Evolutionary conservation across 768 basidiomycete species (phyloP).

Genomic region (Auriscalpium microsporum): DNA sequence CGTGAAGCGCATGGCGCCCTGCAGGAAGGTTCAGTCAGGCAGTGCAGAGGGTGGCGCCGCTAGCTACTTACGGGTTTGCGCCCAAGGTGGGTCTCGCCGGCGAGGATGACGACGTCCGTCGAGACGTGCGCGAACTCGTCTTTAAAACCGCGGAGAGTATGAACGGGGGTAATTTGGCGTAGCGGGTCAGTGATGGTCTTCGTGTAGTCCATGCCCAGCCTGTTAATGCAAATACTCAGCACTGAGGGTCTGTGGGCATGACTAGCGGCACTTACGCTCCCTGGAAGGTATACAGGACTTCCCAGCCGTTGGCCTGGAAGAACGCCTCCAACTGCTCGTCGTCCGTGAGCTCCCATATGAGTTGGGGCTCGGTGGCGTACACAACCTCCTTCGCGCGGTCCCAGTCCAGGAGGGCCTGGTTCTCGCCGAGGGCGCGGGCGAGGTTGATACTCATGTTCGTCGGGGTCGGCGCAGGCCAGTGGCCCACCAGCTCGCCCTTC

Average conservation of each 20-base stretch:
- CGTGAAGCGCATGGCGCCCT: constrained; percentile 15
- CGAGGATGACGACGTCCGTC: constrained; percentile 32
- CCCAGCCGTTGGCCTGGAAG: constrained; percentile 31
- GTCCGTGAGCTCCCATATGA: constrained; percentile 13
- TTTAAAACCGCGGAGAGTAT: constrained; percentile 29
- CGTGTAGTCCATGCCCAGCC: constrained; percentile 35
- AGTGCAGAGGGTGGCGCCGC: neutral
- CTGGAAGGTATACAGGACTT: constrained; percentile 33
- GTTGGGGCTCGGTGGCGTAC: neutral
- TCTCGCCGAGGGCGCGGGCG: neutral
- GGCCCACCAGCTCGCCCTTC: constrained; percentile 6
- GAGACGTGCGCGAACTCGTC: constrained; percentile 30
- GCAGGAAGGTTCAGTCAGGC: neutral
- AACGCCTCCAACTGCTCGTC: constrained; percentile 24
- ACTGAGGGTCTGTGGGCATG: neutral
- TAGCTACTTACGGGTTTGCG: constrained; percentile 32
- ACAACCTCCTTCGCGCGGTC: neutral
- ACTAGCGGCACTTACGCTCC: constrained; percentile 27
- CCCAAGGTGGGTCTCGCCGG: constrained; percentile 31
- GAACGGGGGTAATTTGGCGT: constrained; percentile 27
- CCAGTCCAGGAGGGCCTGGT: neutral
- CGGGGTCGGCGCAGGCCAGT: constrained; percentile 1
- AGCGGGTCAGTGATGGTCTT: constrained; percentile 34
- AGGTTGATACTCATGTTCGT: constrained; percentile 3
- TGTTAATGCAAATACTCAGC: constrained; percentile 8